A percentile compares a stretch with the other conserved stretches of the same genome.
phyloP scores from a whole-genome alignment of 768 basidiomycete species.

The Suillus discolor region DNA sequence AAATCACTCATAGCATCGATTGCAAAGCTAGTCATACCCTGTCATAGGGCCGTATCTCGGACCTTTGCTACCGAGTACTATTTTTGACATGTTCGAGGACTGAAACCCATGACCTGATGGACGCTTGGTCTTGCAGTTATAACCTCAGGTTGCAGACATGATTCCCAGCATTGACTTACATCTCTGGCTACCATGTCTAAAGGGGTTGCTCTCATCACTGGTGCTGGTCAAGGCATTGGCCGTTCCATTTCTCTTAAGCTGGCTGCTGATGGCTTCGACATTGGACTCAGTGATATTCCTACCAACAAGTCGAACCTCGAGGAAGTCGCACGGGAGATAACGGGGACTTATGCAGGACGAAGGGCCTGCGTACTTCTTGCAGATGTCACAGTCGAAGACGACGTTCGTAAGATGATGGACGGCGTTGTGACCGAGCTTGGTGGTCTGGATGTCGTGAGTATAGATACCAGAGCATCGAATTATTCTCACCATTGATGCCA shows the following conservation, averaged over 20 bases:
- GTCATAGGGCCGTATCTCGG: neutral
- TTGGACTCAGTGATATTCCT: constrained; percentile 34
- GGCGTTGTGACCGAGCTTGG: constrained; percentile 36
- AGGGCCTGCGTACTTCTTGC: constrained; percentile 30
- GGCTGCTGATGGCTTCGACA: constrained; percentile 34
- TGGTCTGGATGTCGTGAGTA: constrained; percentile 49
- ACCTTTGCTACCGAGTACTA: neutral
- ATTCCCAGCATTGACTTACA: neutral
- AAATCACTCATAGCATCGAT: neutral
- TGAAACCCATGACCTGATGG: neutral
- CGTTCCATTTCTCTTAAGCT: constrained; percentile 36
- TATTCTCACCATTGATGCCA: too few species aligned
- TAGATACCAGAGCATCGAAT: neutral
- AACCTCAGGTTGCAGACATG: neutral
- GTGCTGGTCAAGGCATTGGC: constrained; percentile 32
- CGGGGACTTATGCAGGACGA: constrained; percentile 24
- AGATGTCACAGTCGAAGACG: constrained; percentile 44
- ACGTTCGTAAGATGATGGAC: constrained; percentile 45
- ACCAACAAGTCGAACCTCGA: constrained; percentile 20
- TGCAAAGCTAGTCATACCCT: neutral
- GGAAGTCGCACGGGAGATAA: constrained; percentile 32
- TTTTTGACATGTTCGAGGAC: neutral
- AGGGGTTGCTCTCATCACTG: constrained; percentile 38
- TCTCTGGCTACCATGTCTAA: constrained; percentile 11
- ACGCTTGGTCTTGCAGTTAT: neutral